Evolutionary conservation across 371 early-diverging fungal genomes (phyloP).

Genomic region (Apophysomyces trapeziformis): DNA sequence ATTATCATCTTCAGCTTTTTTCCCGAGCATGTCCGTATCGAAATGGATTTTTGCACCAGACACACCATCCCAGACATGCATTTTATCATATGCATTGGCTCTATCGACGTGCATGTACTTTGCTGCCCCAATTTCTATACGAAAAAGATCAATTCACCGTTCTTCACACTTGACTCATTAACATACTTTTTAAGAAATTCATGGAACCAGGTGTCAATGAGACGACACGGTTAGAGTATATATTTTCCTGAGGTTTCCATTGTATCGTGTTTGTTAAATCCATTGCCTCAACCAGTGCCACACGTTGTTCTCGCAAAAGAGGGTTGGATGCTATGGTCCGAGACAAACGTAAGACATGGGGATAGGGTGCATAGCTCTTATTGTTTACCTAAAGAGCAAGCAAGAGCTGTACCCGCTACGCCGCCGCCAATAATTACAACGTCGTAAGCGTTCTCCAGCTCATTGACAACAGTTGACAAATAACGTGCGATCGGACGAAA

Average conservation of each 20-base stretch:
- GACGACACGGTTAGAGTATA: slow-evolving; percentile 80
- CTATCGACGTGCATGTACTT: slow-evolving; percentile 56
- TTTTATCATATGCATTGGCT: slow-evolving; percentile 59
- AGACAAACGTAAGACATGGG: background rate
- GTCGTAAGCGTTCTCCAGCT: slow-evolving; percentile 61
- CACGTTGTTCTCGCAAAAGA: slow-evolving; percentile 50
- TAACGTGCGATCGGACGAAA: slow-evolving; percentile 6
- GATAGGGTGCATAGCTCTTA: slow-evolving; percentile 13
- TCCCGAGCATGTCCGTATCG: slow-evolving; percentile 46
- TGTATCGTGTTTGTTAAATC: slow-evolving; percentile 56
- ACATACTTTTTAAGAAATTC: slow-evolving; percentile 51
- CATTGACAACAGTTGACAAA: slow-evolving; percentile 27
- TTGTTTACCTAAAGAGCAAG: slow-evolving; percentile 74
- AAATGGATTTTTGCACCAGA: slow-evolving; percentile 69
- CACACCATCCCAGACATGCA: slow-evolving; percentile 83
- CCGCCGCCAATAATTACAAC: slow-evolving; percentile 94
- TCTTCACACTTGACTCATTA: background rate
- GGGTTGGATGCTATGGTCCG: slow-evolving; percentile 54
- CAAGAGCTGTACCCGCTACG: slow-evolving; percentile 87
- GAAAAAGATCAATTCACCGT: background rate
- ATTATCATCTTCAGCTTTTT: slow-evolving; percentile 6
- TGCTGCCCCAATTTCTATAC: slow-evolving; percentile 66
- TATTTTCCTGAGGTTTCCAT: slow-evolving; percentile 51
- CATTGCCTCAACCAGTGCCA: slow-evolving; percentile 80
- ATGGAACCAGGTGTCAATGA: slow-evolving; percentile 66